phyloP scores from a whole-genome alignment of 2,329 filamentous ascomycete species.

The Periconia sp. region DNA sequence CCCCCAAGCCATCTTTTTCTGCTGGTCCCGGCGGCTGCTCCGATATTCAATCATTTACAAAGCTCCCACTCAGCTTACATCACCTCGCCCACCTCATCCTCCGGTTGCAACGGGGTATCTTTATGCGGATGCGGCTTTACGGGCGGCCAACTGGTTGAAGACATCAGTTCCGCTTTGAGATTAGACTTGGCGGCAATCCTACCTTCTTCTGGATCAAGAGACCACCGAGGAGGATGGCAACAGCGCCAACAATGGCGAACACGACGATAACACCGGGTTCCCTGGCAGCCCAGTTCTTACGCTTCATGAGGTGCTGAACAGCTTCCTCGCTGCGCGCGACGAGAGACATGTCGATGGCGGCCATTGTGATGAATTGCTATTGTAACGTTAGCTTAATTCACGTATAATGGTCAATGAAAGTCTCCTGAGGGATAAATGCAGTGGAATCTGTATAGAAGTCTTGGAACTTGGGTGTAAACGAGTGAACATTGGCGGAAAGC shows the following conservation, averaged over 20 bases:
- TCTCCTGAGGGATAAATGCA: not conserved
- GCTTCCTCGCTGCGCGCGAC: constrained; percentile 44
- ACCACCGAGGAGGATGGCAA: constrained; percentile 57
- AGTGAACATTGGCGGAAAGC: constrained; percentile 23
- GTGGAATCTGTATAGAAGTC: constrained; percentile 4
- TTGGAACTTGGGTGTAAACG: constrained; percentile 16
- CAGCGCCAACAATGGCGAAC: constrained; percentile 65
- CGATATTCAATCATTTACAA: constrained; percentile 4
- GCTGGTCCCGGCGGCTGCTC: constrained; percentile 2
- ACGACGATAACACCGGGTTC: constrained; percentile 68
- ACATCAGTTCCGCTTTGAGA: not conserved
- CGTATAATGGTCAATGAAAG: not conserved
- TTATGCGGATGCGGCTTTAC: constrained; percentile 10
- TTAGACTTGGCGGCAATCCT: constrained; percentile 7
- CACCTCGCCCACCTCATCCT: constrained; percentile 4
- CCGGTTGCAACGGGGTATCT: constrained; percentile 14
- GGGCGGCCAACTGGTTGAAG: constrained; percentile 6
- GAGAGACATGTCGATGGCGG: constrained; percentile 45
- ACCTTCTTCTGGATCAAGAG: constrained; percentile 59
- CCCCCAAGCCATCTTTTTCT: constrained; percentile 4
- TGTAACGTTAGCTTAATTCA: constrained; percentile 14
- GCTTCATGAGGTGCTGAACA: constrained; percentile 55
- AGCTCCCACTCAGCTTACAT: not conserved
- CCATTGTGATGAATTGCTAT: constrained; percentile 41
- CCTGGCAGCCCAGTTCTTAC: constrained; percentile 62